Evolutionary conservation across 768 basidiomycete genomes (phyloP), one percentile per base, ranked within the genome.

Genomic region (Termitomyces sp.): DNA sequence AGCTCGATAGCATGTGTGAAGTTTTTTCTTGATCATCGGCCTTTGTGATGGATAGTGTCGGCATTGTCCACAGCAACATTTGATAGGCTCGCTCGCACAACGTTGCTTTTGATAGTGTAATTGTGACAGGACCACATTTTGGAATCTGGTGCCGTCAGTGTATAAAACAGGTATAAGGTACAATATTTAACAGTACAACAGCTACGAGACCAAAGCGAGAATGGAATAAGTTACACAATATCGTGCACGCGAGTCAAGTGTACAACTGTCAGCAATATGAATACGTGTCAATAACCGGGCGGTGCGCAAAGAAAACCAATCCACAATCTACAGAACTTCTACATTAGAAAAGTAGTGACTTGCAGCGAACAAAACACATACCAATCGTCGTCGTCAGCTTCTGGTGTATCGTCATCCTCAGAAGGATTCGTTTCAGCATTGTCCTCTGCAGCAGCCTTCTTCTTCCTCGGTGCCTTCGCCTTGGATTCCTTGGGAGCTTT

Each of bases 401-500:
- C 55, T 28, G 22, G 35, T 2, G 34, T 38, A 32, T 61, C 60
- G 9, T 46, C 52, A n/a, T 38, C 60, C 12, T 58, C 60, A 19
- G 54, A 53, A 11, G 19, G 28, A 47, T 60, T 50, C 6, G 35
- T 21, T 28, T 42, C 40, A 3, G 34, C 45, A 45, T 58, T 34
- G 17, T 44, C 60, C 24, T 58, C 59, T 22, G 47, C 56, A 17
- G 58, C 59, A 50, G 61, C 60, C 41, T 63, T 61, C 48, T 63
- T 62, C 60, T 63, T 65, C 47, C 48, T 53, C 37, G 64, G 53
- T 7, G 61, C 54, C 44, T 54, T 59, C 19, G 60, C 61, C 30
- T 66, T 68, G n/a, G 67, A 63, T 46, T 69, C 62, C 30, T 67
- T 70, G n/a, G 69, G 65, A 45, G 61, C 69, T 46, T 65, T 67